phyloP scores from a whole-genome alignment of 1,284 basidiomycete genomes.

The Microbotryum silenes-acaulis region DNA sequence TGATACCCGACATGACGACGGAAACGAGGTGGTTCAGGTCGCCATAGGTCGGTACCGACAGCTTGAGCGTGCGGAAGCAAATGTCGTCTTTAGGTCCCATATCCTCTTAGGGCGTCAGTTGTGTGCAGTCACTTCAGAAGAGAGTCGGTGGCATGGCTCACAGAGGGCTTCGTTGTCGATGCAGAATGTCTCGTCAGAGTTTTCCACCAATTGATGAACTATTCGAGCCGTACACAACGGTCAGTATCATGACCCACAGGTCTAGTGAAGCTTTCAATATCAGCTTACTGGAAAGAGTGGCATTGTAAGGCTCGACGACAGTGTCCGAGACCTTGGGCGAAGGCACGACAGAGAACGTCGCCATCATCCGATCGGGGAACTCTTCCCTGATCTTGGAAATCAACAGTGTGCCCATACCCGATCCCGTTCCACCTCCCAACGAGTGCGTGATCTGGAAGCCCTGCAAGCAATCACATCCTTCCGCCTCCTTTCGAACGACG shows the following conservation, averaged over 20 bases:
- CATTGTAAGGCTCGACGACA: conserved; percentile 58
- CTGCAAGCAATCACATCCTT: conserved; percentile 51
- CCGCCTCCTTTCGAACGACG: conserved; percentile 54
- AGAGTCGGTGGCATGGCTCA: not conserved
- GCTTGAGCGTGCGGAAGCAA: conserved; percentile 92
- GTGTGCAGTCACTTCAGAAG: conserved; percentile 11
- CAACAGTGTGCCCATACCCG: conserved; percentile 55
- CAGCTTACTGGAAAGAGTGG: conserved; percentile 54
- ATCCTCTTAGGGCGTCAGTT: conserved; percentile 10
- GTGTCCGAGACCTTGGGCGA: conserved; percentile 49
- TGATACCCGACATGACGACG: conserved; percentile 96
- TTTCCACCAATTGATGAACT: conserved; percentile 46
- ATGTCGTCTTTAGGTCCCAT: conserved; percentile 59
- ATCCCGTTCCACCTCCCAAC: conserved; percentile 55
- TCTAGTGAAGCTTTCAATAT: not conserved
- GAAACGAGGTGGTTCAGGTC: conserved; percentile 97
- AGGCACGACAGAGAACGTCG: conserved; percentile 55
- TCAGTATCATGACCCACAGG: not conserved
- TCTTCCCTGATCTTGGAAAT: conserved; percentile 55
- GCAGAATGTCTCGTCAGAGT: conserved; percentile 57
- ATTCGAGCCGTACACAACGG: conserved; percentile 11
- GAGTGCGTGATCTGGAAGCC: conserved; percentile 58
- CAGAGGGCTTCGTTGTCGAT: conserved; percentile 92
- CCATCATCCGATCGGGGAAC: conserved; percentile 58
- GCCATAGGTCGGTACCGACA: conserved; percentile 86